Conservation (phyloP, 1,284 basidiomycete species). For the Lignosus rhinocerotis region DNA sequence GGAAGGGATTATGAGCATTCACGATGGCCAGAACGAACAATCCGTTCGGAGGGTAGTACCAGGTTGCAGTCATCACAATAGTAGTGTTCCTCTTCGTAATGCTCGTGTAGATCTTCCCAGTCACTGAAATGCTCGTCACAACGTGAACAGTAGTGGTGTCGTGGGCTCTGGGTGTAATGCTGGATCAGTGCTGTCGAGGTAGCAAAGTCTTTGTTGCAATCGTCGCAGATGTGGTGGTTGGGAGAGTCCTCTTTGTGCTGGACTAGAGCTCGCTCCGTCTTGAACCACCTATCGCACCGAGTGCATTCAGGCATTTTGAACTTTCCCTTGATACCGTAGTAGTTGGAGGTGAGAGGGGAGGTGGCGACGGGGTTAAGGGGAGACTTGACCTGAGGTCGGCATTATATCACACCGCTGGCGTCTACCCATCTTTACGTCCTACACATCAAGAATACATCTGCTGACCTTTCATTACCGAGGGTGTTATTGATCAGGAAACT, state of each 20-base stretch:
- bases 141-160: constrained; percentile 28
- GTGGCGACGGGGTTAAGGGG: background rate
- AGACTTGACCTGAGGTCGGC: no score
- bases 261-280: constrained; percentile 13
- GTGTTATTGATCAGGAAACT: no score
- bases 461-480: no score
- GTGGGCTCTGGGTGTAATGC: constrained; percentile 27
- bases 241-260: constrained; percentile 33
- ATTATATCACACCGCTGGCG: no score
- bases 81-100: constrained; percentile 20
- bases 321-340: background rate
- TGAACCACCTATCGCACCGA: constrained; percentile 15
- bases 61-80: constrained; percentile 19
- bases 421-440: no score
- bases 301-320: constrained; percentile 15
- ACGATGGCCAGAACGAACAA: background rate
- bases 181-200: constrained; percentile 12
- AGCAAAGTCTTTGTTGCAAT: constrained; percentile 31
- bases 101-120: constrained; percentile 17
- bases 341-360: background rate
- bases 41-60: constrained; percentile 5
- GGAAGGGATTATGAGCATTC: background rate
- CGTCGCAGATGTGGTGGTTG: constrained; percentile 36
- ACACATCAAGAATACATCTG: no score
- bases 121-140: constrained; percentile 29